phyloP scores from a whole-genome alignment of 345 rosid genomes.

The Linum trigynum region DNA sequence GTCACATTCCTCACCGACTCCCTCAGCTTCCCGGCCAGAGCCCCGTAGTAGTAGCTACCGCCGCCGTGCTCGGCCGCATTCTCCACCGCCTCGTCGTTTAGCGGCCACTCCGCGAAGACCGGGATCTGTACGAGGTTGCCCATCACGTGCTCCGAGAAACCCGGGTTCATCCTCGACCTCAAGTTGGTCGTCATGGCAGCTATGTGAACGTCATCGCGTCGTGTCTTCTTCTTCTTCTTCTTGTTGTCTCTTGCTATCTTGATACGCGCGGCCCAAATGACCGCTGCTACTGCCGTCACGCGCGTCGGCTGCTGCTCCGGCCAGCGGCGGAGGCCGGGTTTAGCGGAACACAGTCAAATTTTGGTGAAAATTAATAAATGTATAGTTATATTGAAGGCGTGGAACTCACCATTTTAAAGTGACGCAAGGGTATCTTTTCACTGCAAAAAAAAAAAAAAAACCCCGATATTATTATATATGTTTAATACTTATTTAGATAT shows the following conservation, averaged over 20 bases:
- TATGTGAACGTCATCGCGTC: neutral
- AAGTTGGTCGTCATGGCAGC: neutral
- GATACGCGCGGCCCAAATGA: neutral
- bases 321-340: too few species aligned
- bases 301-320: neutral
- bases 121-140: neutral
- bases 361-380: too few species aligned
- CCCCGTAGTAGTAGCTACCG: neutral
- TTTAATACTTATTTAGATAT: too few species aligned
- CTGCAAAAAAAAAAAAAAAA: too few species aligned
- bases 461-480: too few species aligned
- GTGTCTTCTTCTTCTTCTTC: too few species aligned
- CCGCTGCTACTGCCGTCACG: neutral
- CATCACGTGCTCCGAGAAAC: neutral
- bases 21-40: neutral
- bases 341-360: too few species aligned
- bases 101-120: neutral
- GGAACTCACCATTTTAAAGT: too few species aligned
- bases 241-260: neutral
- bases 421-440: too few species aligned
- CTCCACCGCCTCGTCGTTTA: neutral
- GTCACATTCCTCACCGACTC: neutral
- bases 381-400: too few species aligned
- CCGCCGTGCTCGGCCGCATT: neutral
- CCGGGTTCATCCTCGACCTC: neutral